Conservation (phyloP, 2,329 filamentous ascomycete genomes). For the Raffaelea ambrosiae region DNA sequence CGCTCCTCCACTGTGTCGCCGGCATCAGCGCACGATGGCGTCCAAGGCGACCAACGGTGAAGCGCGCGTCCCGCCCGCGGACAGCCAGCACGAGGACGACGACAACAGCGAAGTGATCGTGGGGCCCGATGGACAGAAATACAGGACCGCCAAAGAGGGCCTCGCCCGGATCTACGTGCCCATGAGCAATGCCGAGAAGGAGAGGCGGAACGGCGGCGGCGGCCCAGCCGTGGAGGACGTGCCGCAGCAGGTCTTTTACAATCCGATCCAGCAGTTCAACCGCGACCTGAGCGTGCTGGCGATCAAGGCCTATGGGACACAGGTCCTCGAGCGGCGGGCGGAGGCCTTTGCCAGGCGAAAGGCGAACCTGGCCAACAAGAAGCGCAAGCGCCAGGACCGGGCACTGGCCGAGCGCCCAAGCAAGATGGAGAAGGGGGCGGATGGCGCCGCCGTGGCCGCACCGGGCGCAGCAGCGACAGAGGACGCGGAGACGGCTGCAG, state of each 20-base stretch:
- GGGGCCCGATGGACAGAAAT: conserved; percentile 34
- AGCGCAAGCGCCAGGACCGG: conserved; percentile 33
- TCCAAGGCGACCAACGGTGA: background rate
- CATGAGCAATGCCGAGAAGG: conserved; percentile 27
- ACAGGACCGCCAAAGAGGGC: conserved; percentile 45
- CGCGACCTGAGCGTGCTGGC: conserved; percentile 88
- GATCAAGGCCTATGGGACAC: conserved; percentile 80
- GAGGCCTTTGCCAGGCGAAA: conserved; percentile 47
- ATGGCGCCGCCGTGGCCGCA: background rate
- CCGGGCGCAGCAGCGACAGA: background rate
- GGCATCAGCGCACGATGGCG: background rate
- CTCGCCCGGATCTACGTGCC: conserved; percentile 48
- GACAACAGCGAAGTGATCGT: conserved; percentile 1
- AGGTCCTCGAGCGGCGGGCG: conserved; percentile 40
- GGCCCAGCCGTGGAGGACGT: conserved; percentile 45
- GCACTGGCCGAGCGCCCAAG: conserved; percentile 19
- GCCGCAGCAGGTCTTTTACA: conserved; percentile 87
- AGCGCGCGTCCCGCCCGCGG: background rate
- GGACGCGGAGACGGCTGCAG: background rate
- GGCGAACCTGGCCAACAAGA: conserved; percentile 34
- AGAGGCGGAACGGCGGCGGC: conserved; percentile 20
- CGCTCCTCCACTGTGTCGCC: too few species aligned
- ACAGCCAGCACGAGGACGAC: background rate
- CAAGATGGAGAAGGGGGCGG: conserved; percentile 18
- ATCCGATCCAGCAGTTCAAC: conserved; percentile 98